A percentile compares a stretch with the other conserved stretches of the same genome.
phyloP scores from a whole-genome alignment of 148 eudicot species.

The Arbutus unedo region DNA sequence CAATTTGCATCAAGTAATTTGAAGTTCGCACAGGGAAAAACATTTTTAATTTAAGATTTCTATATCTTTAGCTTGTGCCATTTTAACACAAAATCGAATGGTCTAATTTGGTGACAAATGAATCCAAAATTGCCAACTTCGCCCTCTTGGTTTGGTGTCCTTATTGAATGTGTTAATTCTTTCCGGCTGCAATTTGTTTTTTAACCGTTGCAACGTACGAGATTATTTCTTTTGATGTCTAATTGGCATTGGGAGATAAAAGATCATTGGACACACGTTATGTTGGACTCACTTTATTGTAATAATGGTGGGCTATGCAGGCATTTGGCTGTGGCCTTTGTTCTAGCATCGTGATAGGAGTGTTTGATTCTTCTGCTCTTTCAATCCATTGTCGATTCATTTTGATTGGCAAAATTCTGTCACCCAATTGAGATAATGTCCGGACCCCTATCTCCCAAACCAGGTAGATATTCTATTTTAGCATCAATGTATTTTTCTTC shows the following conservation, averaged over 20 bases:
- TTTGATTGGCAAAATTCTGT: background rate
- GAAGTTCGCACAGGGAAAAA: background rate
- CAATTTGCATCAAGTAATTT: background rate
- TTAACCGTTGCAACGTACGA: background rate
- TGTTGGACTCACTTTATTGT: background rate
- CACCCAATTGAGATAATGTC: conserved; percentile 21
- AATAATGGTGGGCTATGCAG: conserved; percentile 17
- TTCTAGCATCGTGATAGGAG: conserved; percentile 18
- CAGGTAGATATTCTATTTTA: conserved; percentile 10
- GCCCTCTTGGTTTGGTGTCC: background rate
- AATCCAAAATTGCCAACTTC: background rate
- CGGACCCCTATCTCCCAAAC: conserved; percentile 24
- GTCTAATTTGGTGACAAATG: background rate
- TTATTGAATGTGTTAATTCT: background rate
- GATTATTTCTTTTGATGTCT: background rate
- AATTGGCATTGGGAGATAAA: background rate
- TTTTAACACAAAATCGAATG: background rate
- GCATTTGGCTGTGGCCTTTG: conserved; percentile 11
- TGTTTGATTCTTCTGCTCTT: conserved; percentile 20
- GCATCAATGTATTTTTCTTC: background rate
- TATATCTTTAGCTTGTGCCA: background rate
- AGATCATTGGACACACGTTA: background rate
- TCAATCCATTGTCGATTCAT: background rate
- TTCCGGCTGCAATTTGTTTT: background rate
- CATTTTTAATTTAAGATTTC: background rate